Evolutionary conservation across 2,329 filamentous ascomycete species (phyloP).

Genomic region (Trichophyton rubrum): DNA sequence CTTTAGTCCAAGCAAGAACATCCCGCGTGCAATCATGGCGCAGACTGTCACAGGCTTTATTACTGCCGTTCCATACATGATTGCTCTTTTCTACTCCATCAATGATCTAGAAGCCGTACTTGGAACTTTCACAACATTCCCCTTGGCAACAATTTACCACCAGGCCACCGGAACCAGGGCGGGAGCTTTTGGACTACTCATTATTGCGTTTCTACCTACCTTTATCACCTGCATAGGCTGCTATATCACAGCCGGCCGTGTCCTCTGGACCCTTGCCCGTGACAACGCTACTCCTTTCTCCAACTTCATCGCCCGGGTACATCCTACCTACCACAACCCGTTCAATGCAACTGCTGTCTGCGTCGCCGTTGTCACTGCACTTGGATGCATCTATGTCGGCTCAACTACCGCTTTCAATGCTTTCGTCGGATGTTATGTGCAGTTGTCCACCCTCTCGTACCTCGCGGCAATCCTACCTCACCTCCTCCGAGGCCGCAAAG

Average conservation of each 20-base stretch:
- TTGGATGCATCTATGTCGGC: constrained; percentile 47
- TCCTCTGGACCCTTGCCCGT: constrained; percentile 46
- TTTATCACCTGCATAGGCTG: constrained; percentile 41
- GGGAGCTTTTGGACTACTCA: constrained; percentile 45
- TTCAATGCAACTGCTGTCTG: constrained; percentile 47
- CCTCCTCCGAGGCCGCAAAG: constrained; percentile 39
- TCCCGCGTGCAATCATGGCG: constrained; percentile 39
- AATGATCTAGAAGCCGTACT: constrained; percentile 32
- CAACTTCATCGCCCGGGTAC: constrained; percentile 39
- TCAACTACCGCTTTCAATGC: constrained; percentile 44
- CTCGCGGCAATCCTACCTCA: constrained; percentile 41
- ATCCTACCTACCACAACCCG: constrained; percentile 44
- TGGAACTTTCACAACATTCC: constrained; percentile 31
- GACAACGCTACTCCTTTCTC: constrained; percentile 44
- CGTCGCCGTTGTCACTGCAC: constrained; percentile 38
- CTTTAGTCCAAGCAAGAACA: constrained; percentile 29
- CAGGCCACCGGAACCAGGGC: constrained; percentile 39
- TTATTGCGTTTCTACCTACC: constrained; percentile 45
- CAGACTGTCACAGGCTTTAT: constrained; percentile 39
- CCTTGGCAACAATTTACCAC: constrained; percentile 36
- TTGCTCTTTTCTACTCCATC: constrained; percentile 42
- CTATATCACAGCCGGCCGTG: constrained; percentile 50
- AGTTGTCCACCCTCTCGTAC: constrained; percentile 45
- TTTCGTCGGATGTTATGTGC: constrained; percentile 47
- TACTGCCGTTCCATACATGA: constrained; percentile 37